phyloP scores from a whole-genome alignment of 2,329 filamentous ascomycete genomes.

The Fusarium humuli region DNA sequence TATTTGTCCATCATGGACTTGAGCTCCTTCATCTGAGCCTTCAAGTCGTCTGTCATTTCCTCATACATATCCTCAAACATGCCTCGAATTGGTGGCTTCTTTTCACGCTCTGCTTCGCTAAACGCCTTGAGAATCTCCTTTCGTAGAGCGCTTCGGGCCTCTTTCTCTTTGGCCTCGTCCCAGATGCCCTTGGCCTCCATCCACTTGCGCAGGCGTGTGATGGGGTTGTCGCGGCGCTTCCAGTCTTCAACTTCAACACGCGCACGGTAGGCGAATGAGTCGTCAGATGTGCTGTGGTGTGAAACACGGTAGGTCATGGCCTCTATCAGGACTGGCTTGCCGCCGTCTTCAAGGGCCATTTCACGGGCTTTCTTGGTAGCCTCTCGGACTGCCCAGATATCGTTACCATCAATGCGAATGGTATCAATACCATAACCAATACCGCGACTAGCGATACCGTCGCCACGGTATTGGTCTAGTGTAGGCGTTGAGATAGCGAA shows the following conservation, averaged over 20 bases:
- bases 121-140: constrained; percentile 88
- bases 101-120: constrained; percentile 82
- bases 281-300: constrained; percentile 96
- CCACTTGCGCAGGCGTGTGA: constrained; percentile 88
- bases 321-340: constrained; percentile 87
- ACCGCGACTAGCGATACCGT: constrained; percentile 88
- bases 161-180: constrained; percentile 85
- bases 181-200: constrained; percentile 86
- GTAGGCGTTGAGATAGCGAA: constrained; percentile 93
- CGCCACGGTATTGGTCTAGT: constrained; percentile 89
- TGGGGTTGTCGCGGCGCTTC: constrained; percentile 91
- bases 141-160: constrained; percentile 71
- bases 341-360: constrained; percentile 83
- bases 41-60: constrained; percentile 82
- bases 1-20: constrained; percentile 84
- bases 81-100: constrained; percentile 76
- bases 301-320: constrained; percentile 98
- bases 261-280: constrained; percentile 95
- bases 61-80: constrained; percentile 94
- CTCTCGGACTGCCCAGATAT: constrained; percentile 88
- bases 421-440: constrained; percentile 95
- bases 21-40: constrained; percentile 77
- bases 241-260: constrained; percentile 95
- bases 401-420: constrained; percentile 92
- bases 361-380: constrained; percentile 81